These are phyloP conservation scores for Sporothrix euskadiensis DNA, from an alignment of 2,329 filamentous ascomycete species.

Conservation along the genomic window DNA sequence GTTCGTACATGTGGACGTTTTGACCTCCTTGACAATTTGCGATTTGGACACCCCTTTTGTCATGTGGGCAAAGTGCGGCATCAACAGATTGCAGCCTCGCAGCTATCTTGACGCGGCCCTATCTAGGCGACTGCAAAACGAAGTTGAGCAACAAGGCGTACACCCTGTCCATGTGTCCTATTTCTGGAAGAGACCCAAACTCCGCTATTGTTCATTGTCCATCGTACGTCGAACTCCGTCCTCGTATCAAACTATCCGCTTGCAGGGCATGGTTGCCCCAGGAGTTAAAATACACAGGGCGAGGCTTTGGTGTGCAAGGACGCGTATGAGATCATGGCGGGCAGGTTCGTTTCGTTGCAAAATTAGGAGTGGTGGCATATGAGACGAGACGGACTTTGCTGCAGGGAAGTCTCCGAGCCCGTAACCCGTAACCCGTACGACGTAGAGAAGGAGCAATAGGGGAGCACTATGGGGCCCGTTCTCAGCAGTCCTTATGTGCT, in stretches of 20 bases:
- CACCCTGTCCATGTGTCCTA: not conserved
- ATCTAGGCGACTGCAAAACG: not conserved
- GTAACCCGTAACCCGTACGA: not conserved
- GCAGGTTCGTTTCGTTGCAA: not conserved
- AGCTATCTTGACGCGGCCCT: not conserved
- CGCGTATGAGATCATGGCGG: not conserved
- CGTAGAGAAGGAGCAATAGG: constrained; percentile 2
- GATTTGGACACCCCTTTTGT: not conserved
- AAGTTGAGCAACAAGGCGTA: not conserved
- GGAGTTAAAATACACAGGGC: not conserved
- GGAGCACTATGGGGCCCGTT: constrained; percentile 12
- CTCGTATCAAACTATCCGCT: not conserved
- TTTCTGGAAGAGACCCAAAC: not conserved
- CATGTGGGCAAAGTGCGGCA: not conserved
- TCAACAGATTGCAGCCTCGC: not conserved
- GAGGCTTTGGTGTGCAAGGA: not conserved
- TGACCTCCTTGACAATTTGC: not conserved
- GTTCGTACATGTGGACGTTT: not conserved
- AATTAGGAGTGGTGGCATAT: not conserved
- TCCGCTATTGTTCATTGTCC: not conserved
- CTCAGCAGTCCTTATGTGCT: not conserved
- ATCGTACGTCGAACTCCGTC: not conserved
- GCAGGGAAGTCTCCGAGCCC: not conserved
- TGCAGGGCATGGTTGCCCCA: constrained; percentile 10
- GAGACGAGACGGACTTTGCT: constrained; percentile 10